Conservation (phyloP, 306 rosid species). For the Chamaecrista fasciculata region DNA sequence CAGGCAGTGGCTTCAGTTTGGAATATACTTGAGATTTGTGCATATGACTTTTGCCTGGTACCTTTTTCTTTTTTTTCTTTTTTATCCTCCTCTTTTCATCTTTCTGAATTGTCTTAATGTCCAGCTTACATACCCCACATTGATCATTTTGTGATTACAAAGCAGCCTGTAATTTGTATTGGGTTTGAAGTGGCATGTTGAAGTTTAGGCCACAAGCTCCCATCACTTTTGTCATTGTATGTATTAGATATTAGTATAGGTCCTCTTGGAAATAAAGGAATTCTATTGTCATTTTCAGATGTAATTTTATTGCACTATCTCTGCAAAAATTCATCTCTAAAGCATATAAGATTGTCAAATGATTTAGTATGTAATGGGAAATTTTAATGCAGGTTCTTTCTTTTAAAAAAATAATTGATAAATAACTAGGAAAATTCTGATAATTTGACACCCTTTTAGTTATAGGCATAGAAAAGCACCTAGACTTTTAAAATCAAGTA, state of each 20-base stretch:
- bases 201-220: constrained; percentile 41
- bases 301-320: constrained; percentile 1
- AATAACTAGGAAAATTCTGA: too few relatives aligned
- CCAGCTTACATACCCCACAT: constrained; percentile 37
- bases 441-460: too few relatives aligned
- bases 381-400: too few relatives aligned
- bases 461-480: too few relatives aligned
- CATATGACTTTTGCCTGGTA: constrained; percentile 44
- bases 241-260: constrained; percentile 47
- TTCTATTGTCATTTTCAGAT: constrained; percentile 19
- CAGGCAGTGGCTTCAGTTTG: constrained; percentile 36
- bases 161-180: constrained; percentile 34
- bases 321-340: too few relatives aligned
- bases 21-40: constrained; percentile 51
- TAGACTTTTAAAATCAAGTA: too few relatives aligned
- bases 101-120: constrained; percentile 41
- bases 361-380: too few relatives aligned
- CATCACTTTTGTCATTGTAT: constrained; percentile 44
- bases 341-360: too few relatives aligned
- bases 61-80: not conserved
- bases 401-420: too few relatives aligned
- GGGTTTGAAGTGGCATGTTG: constrained; percentile 41
- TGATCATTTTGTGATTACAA: constrained; percentile 43
- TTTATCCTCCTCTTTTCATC: constrained; percentile 6
- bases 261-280: constrained; percentile 37